These are phyloP conservation scores for Lactarius deliciosus DNA, from an alignment of 768 basidiomycete genomes.

Conservation along the genomic window DNA sequence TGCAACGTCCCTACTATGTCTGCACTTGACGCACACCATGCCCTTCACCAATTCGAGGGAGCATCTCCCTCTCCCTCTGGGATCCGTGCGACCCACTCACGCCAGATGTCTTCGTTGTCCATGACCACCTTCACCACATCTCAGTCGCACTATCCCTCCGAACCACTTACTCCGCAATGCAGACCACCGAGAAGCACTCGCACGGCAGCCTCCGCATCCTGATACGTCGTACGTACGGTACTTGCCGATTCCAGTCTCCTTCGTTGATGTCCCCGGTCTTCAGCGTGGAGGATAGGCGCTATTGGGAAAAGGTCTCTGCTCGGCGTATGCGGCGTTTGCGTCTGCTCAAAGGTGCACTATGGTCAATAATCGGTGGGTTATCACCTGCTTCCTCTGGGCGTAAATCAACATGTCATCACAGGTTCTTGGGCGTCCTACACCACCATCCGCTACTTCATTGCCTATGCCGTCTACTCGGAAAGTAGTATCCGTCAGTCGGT, in stretches of 20 bases:
- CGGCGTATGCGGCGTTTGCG: constrained; percentile 39
- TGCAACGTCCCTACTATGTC: constrained; percentile 13
- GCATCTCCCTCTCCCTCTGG: neutral
- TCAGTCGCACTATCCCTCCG: constrained; percentile 35
- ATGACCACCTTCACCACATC: constrained; percentile 35
- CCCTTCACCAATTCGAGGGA: constrained; percentile 9
- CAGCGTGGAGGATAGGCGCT: constrained; percentile 35
- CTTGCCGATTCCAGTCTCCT: constrained; percentile 35
- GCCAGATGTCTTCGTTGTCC: constrained; percentile 36
- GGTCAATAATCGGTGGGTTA: constrained; percentile 40
- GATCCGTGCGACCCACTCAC: constrained; percentile 27
- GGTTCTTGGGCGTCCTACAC: constrained; percentile 63
- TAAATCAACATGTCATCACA: constrained; percentile 32
- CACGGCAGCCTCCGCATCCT: constrained; percentile 46
- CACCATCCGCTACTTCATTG: constrained; percentile 62
- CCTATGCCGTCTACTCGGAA: constrained; percentile 47
- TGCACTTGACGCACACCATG: constrained; percentile 13
- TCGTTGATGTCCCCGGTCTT: constrained; percentile 37
- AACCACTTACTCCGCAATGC: constrained; percentile 37
- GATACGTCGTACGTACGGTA: constrained; percentile 38
- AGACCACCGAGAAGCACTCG: constrained; percentile 41
- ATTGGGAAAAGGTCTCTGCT: constrained; percentile 34
- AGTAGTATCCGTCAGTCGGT: constrained; percentile 40
- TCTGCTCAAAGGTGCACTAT: constrained; percentile 35
- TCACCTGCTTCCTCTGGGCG: neutral